Conservation (phyloP, 768 basidiomycete species). For the Tulasnella sp. region DNA sequence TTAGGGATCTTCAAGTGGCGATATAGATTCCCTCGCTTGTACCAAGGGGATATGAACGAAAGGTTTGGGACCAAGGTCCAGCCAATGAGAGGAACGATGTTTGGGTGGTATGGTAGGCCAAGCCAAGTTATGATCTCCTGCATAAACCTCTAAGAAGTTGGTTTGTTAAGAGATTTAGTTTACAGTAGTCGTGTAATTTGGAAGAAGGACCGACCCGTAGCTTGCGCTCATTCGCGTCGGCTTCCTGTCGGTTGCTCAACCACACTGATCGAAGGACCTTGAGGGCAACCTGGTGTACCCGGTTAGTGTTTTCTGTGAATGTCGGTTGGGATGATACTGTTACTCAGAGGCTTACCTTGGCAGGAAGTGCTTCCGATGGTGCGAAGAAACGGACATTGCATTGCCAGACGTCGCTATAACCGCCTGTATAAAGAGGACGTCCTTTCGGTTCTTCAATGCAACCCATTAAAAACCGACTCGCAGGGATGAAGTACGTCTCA, state of each 20-base stretch:
- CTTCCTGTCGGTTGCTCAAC: background rate
- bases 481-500: background rate
- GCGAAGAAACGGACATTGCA: background rate
- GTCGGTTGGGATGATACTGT: background rate
- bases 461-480: background rate
- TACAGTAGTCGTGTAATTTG: too few relatives aligned
- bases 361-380: background rate
- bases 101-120: background rate
- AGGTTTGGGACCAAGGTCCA: background rate
- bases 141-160: background rate
- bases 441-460: background rate
- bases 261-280: background rate
- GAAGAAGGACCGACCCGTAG: background rate
- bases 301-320: background rate
- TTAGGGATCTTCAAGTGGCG: background rate
- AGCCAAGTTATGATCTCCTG: background rate
- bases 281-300: background rate
- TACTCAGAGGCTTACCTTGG: background rate
- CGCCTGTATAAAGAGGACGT: background rate
- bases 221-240: background rate
- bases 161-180: too few relatives aligned
- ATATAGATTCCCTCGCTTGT: background rate
- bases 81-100: background rate
- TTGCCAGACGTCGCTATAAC: background rate
- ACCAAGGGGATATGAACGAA: background rate